Conservation (phyloP, 805 yeast genomes). For the Metschnikowia amazonensis region DNA sequence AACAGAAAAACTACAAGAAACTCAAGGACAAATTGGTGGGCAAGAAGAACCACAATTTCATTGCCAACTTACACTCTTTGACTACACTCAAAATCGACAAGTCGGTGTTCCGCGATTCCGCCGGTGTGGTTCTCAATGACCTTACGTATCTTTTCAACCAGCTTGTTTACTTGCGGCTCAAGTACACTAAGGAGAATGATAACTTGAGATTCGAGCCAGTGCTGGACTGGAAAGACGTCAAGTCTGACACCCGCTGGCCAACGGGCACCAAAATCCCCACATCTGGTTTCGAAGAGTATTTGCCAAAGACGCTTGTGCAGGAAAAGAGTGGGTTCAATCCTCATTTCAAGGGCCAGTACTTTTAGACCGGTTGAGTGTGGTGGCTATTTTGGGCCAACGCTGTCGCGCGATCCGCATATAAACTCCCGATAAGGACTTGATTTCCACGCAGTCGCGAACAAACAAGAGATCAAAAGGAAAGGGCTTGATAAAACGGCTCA, state of each 20-base stretch:
- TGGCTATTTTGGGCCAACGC: background rate
- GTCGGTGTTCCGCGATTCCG: constrained; percentile 31
- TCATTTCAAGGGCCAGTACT: constrained; percentile 2
- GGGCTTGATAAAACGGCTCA: background rate
- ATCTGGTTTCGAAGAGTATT: constrained; percentile 22
- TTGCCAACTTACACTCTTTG: constrained; percentile 31
- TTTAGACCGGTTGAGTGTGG: background rate
- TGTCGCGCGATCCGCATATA: constrained; percentile 1
- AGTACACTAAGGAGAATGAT: constrained; percentile 42
- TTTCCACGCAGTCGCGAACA: background rate
- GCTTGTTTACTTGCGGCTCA: constrained; percentile 36
- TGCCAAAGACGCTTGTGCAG: constrained; percentile 17
- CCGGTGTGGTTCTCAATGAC: constrained; percentile 36
- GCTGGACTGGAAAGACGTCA: constrained; percentile 32
- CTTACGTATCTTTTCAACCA: constrained; percentile 39
- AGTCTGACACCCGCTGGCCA: constrained; percentile 43
- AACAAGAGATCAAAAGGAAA: background rate
- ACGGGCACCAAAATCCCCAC: constrained; percentile 36
- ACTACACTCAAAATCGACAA: constrained; percentile 34
- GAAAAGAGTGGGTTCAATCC: background rate
- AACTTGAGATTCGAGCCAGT: constrained; percentile 36
- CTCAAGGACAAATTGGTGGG: constrained; percentile 26
- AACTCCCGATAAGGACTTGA: constrained; percentile 1
- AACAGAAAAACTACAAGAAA: constrained; percentile 10
- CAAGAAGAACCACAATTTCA: constrained; percentile 29